A percentile compares a stretch with the other conserved stretches of the same genome.
These are phyloP conservation scores for Corynascus novoguineensis DNA, from an alignment of 495 filamentous ascomycete genomes.

Conservation along the genomic window DNA sequence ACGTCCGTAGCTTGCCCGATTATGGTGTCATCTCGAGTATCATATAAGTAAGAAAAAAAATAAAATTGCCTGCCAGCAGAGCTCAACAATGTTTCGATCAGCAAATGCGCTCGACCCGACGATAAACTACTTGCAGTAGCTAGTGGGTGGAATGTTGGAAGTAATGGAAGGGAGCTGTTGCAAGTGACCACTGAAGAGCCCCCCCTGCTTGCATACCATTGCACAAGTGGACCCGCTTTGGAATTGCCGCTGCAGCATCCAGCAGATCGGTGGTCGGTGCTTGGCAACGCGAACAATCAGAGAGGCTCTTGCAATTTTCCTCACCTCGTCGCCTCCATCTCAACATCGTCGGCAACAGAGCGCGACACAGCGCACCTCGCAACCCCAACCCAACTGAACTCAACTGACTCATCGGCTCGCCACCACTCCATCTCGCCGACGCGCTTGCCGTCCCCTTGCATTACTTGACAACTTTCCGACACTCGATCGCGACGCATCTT, in stretches of 20 bases:
- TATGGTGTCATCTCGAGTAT: neutral
- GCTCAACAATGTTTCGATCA: no score
- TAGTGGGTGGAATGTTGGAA: neutral
- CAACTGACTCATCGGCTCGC: no score
- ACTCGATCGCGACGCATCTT: neutral
- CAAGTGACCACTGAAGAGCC: neutral
- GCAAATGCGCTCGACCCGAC: no score
- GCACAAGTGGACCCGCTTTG: neutral
- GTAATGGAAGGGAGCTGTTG: neutral
- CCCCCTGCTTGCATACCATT: conserved; percentile 4
- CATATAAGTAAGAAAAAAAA: neutral
- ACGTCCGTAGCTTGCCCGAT: neutral
- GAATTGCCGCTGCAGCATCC: no score
- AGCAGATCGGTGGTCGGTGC: neutral
- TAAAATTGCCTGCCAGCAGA: neutral
- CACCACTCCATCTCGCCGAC: neutral
- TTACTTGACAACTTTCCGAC: neutral
- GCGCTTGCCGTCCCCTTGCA: neutral
- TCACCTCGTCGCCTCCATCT: neutral
- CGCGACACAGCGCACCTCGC: neutral
- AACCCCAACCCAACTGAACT: neutral
- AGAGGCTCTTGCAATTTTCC: neutral
- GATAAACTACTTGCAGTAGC: no score
- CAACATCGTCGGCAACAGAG: neutral
- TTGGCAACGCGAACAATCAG: neutral